These are phyloP conservation scores for Vaccinium myrtillus DNA, from an alignment of 148 eudicot genomes.

Conservation along the genomic window DNA sequence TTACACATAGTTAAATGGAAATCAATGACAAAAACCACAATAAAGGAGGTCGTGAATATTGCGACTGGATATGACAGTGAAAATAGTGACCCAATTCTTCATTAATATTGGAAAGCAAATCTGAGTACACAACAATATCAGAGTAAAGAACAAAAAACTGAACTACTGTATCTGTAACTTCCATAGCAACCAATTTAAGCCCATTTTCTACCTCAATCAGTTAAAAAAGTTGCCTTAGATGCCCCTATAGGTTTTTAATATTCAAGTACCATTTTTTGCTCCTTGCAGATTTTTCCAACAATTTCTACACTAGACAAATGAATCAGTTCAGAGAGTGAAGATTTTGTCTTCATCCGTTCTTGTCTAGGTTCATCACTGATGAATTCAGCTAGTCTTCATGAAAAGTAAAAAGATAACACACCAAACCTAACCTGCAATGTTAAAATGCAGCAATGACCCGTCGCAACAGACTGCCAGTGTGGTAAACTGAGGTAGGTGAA, in stretches of 20 bases:
- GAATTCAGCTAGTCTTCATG: not conserved
- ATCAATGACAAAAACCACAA: not conserved
- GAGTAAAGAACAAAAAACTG: too few relatives aligned
- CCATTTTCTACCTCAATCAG: not conserved
- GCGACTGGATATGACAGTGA: not conserved
- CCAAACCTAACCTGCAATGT: constrained; percentile 63
- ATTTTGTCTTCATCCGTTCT: not conserved
- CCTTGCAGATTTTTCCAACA: not conserved
- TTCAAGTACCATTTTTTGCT: not conserved
- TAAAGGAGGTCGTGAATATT: not conserved
- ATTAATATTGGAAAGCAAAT: not conserved
- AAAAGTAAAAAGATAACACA: constrained; percentile 3
- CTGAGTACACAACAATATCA: not conserved
- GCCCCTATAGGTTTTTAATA: not conserved
- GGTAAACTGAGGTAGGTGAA: constrained; percentile 83
- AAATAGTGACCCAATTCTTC: not conserved
- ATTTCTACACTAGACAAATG: not conserved
- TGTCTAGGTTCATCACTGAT: not conserved
- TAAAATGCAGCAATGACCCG: constrained; percentile 90
- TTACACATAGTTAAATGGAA: constrained; percentile 13
- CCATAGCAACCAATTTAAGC: not conserved
- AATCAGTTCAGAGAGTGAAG: not conserved
- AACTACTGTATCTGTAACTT: too few relatives aligned
- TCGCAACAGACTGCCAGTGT: constrained; percentile 69
- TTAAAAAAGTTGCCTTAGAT: not conserved